A percentile compares a stretch with the other conserved stretches of the same genome.
These are phyloP conservation scores for Cercospora sp. DNA, from an alignment of 2,329 filamentous ascomycete species.

Conservation along the genomic window DNA sequence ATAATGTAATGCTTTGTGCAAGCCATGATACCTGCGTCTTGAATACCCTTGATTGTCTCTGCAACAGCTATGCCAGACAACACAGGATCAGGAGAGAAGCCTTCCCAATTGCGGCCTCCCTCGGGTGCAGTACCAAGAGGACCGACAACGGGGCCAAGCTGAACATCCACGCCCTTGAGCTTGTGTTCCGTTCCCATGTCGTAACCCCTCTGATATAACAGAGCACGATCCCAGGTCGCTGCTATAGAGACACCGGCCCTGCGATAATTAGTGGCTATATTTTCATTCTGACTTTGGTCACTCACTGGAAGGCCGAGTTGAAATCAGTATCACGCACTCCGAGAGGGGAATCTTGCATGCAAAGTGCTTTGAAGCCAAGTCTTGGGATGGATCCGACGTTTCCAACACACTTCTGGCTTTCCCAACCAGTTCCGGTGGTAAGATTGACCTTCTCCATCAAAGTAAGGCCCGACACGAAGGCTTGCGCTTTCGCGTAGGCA, in stretches of 20 bases:
- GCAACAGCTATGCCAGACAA: constrained; percentile 71
- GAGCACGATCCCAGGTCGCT: constrained; percentile 41
- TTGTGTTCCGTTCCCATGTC: constrained; percentile 38
- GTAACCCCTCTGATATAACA: constrained; percentile 37
- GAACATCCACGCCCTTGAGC: constrained; percentile 34
- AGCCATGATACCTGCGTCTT: constrained; percentile 65
- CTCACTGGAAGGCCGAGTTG: constrained; percentile 42
- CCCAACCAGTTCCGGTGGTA: constrained; percentile 49
- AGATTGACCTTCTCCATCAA: constrained; percentile 44
- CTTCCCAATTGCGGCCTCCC: constrained; percentile 64
- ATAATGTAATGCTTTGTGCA: constrained; percentile 72
- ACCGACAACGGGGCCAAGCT: constrained; percentile 34
- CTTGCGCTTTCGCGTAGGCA: constrained; percentile 43
- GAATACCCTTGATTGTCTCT: constrained; percentile 72
- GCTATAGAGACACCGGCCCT: constrained; percentile 51
- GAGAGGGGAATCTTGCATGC: constrained; percentile 42
- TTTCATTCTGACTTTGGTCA: constrained; percentile 42
- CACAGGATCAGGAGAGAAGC: constrained; percentile 70
- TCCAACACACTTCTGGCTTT: constrained; percentile 48
- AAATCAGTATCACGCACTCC: constrained; percentile 59
- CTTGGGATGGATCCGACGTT: constrained; percentile 54
- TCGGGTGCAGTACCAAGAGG: constrained; percentile 36
- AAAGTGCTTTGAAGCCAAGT: neutral
- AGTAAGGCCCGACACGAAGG: constrained; percentile 42
- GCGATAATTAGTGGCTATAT: constrained; percentile 41